Conservation (phyloP, 2,329 filamentous ascomycete species). For the Stachybotrys chlorohalonatus region DNA sequence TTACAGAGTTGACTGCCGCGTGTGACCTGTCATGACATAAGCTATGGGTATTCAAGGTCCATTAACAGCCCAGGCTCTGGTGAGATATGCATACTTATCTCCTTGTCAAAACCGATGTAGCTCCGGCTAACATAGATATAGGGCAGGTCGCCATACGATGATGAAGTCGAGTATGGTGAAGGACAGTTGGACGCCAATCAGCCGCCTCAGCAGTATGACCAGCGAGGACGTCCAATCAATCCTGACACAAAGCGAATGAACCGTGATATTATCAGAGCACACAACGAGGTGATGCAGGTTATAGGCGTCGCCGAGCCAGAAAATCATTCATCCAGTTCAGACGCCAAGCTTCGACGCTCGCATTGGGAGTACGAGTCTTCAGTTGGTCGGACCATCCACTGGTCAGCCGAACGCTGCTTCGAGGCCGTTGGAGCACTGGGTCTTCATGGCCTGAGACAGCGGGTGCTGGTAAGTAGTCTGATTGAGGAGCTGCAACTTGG, state of each 20-base stretch:
- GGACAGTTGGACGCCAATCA: slow-evolving; percentile 29
- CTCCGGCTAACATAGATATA: slow-evolving; percentile 13
- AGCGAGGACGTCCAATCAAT: slow-evolving; percentile 46
- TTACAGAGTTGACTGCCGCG: too few species aligned
- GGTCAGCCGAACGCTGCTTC: slow-evolving; percentile 22
- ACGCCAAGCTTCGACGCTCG: slow-evolving; percentile 29
- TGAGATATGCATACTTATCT: slow-evolving; percentile 15
- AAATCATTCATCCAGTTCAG: slow-evolving; percentile 27
- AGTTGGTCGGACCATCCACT: slow-evolving; percentile 29
- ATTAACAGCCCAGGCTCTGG: slow-evolving; percentile 47
- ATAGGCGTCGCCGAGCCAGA: slow-evolving; percentile 55
- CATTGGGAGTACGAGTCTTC: slow-evolving; percentile 39
- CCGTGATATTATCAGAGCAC: slow-evolving; percentile 47
- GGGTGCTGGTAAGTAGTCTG: slow-evolving; percentile 36
- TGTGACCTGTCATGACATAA: slow-evolving; percentile 1
- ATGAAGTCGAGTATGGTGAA: slow-evolving; percentile 43
- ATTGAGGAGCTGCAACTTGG: not conserved
- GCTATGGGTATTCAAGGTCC: slow-evolving; percentile 47
- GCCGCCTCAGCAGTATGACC: slow-evolving; percentile 42
- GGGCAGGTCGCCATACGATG: slow-evolving; percentile 54
- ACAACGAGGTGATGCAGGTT: slow-evolving; percentile 55
- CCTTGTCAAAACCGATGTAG: too few species aligned
- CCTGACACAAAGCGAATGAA: slow-evolving; percentile 45
- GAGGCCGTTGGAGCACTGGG: slow-evolving; percentile 41
- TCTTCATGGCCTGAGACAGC: slow-evolving; percentile 41